Evolutionary conservation across 2,329 filamentous ascomycete genomes (phyloP).

Genomic region (Elsinoe necatrix): DNA sequence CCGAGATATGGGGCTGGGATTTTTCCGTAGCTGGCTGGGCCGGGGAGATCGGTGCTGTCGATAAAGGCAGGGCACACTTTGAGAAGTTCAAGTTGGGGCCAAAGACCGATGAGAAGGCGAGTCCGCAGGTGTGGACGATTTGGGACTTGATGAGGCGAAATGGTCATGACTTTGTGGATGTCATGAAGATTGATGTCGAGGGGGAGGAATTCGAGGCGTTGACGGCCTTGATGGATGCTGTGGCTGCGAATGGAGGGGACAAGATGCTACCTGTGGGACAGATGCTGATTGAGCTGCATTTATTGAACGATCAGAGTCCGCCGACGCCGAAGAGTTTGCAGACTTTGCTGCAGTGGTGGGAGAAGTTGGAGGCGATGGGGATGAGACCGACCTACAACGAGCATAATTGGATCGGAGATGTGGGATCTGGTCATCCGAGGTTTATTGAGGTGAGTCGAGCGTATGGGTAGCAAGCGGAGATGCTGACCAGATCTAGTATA

Average conservation of each 20-base stretch:
- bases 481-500: not conserved
- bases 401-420: slow-evolving; percentile 21
- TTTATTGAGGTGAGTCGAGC: not conserved
- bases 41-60: slow-evolving; percentile 18
- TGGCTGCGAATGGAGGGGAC: not conserved
- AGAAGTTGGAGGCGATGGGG: not conserved
- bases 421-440: not conserved
- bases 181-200: slow-evolving; percentile 37
- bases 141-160: slow-evolving; percentile 33
- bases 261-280: not conserved
- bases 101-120: slow-evolving; percentile 22
- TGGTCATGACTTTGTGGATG: slow-evolving; percentile 34
- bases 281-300: slow-evolving; percentile 9
- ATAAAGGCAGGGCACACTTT: slow-evolving; percentile 27
- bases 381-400: slow-evolving; percentile 17
- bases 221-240: not conserved
- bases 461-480: not conserved
- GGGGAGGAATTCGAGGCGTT: slow-evolving; percentile 28
- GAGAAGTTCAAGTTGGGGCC: slow-evolving; percentile 28
- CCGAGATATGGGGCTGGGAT: slow-evolving; percentile 32
- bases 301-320: not conserved
- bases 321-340: not conserved
- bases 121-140: slow-evolving; percentile 31
- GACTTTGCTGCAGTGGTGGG: slow-evolving; percentile 10
- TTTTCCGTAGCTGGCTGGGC: slow-evolving; percentile 26